These are phyloP conservation scores for Ampelomyces quisqualis DNA, from an alignment of 2,329 filamentous ascomycete genomes.

Conservation along the genomic window DNA sequence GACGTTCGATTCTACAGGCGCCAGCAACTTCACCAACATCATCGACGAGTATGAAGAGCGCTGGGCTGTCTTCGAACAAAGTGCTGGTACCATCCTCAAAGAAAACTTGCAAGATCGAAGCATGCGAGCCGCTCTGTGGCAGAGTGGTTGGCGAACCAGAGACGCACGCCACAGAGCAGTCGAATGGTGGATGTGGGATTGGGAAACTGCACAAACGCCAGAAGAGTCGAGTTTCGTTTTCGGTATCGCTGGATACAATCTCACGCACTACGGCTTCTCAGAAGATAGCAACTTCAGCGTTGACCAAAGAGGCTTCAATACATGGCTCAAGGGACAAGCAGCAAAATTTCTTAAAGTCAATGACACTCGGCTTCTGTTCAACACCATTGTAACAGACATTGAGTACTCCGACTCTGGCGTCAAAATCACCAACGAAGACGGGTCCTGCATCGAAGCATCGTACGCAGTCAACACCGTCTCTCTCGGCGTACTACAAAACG, in stretches of 20 bases:
- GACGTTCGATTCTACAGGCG: constrained; percentile 62
- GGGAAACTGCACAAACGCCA: constrained; percentile 60
- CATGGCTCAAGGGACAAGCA: constrained; percentile 59
- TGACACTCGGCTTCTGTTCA: constrained; percentile 60
- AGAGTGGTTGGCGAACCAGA: constrained; percentile 64
- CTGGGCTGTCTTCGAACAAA: constrained; percentile 50
- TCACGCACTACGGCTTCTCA: constrained; percentile 64
- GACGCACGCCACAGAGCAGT: constrained; percentile 59
- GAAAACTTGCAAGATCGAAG: constrained; percentile 64
- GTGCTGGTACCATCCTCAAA: constrained; percentile 59
- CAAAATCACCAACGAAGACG: constrained; percentile 55
- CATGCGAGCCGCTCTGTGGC: constrained; percentile 58
- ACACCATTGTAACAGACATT: constrained; percentile 59
- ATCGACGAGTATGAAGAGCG: constrained; percentile 54
- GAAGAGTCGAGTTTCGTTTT: constrained; percentile 59
- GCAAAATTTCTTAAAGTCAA: constrained; percentile 56
- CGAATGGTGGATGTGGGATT: constrained; percentile 63
- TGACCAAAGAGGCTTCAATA: constrained; percentile 63
- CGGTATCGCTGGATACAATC: constrained; percentile 58
- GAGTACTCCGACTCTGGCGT: constrained; percentile 56
- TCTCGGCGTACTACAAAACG: constrained; percentile 66
- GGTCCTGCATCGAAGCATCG: constrained; percentile 58
- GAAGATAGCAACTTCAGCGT: constrained; percentile 62
- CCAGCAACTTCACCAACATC: constrained; percentile 53
- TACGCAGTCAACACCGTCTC: constrained; percentile 69